A percentile compares a stretch with the other conserved stretches of the same genome.
These are phyloP conservation scores for Ensete glaucum DNA, from an alignment of 176 grass and related monocot species.

Conservation along the genomic window DNA sequence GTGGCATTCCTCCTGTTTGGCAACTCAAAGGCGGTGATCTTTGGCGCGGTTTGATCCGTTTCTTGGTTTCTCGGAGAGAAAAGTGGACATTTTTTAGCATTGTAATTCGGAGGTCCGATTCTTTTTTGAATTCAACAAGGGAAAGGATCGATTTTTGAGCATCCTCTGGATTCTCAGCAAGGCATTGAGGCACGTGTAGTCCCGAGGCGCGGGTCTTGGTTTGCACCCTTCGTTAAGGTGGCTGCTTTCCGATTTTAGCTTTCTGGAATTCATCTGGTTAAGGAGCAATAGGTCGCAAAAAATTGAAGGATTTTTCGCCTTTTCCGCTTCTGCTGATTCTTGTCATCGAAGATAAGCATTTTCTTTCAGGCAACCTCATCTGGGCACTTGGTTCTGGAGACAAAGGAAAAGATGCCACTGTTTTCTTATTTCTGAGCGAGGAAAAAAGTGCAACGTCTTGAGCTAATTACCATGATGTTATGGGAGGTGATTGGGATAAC, in stretches of 20 bases:
- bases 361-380: neutral
- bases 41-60: neutral
- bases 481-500: neutral
- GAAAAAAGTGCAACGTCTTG: neutral
- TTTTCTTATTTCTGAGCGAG: neutral
- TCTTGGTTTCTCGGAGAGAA: neutral
- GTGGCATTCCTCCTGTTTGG: neutral
- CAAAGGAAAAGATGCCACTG: neutral
- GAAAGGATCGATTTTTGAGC: neutral
- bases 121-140: neutral
- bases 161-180: neutral
- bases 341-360: neutral
- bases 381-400: neutral
- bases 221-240: neutral
- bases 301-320: neutral
- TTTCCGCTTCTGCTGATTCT: no score
- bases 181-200: neutral
- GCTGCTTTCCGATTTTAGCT: neutral
- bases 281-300: neutral
- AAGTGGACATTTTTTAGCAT: neutral
- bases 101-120: neutral
- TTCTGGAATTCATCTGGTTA: neutral
- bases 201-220: neutral
- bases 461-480: neutral
- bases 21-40: neutral